Base-by-base conservation (phyloP, 495 filamentous ascomycete species). In the Aspergillus sclerotioniger region DNA sequence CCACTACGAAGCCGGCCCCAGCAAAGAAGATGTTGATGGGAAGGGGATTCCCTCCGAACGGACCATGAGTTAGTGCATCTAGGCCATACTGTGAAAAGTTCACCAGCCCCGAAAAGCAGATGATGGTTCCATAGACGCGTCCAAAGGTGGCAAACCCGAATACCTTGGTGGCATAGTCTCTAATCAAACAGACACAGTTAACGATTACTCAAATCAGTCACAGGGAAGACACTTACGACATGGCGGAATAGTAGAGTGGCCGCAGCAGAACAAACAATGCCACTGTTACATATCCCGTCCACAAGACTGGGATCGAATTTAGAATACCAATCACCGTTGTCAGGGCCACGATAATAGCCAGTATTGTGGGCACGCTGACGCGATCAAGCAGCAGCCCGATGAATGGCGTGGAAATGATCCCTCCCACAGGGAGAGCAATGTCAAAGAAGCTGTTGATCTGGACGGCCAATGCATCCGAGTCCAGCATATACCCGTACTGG, bases 61-160 rank as follows among this genome's bases (percentile, higher is more conserved):
- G 76, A 35, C 80, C 76, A 62, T 96, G 89, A n/a, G 90, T 91
- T 54, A 92, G 57, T 54, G 85, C 86, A 67, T 96, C 93, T 16
- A 97, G 74, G 0, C 81, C 89, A 13, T 85, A 86, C 71, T 96
- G 92, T 6, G 80, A 84, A 66, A 98, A 92, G 69, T 95, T 96
- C 54, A 91, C 77, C 4, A 98, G 68, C 17, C 93, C 93, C 0
- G 91, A 86, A 12, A 94, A 70, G 65, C 92, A 96, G 58, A 96
- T 96, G 62, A 96, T 89, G 3, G 90, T 80, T 8, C 93, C 93
- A 71, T 97, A 96, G 39, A 98, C 90, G 25, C 87, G 93, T 28
- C 92, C 92, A 60, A 96, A 97, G 0, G 92, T 96, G 32, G 84
- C 84, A 69, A 96, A 96, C 20, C 93, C 92, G 68, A 98, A 98